Conservation (phyloP, 2,329 filamentous ascomycete genomes). For the Fusarium sp. region DNA sequence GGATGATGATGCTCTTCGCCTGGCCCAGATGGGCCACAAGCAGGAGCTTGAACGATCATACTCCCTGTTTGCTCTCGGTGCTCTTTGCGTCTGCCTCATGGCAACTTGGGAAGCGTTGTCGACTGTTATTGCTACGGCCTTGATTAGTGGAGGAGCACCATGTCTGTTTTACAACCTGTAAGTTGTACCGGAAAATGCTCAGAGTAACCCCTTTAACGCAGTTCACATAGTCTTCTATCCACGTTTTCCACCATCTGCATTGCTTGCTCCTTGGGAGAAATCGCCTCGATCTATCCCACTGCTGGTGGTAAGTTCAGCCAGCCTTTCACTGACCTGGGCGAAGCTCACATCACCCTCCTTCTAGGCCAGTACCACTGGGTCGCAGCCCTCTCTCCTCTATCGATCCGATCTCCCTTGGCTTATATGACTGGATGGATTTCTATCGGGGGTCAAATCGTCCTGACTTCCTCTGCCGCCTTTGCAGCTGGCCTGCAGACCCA, state of each 20-base stretch:
- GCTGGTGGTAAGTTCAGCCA: conserved; percentile 22
- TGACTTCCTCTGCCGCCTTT: conserved; percentile 61
- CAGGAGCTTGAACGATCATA: conserved; percentile 50
- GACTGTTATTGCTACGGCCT: conserved; percentile 57
- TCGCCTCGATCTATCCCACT: conserved; percentile 36
- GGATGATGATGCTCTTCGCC: conserved; percentile 31
- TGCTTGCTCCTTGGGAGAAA: conserved; percentile 30
- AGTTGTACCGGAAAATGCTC: background rate
- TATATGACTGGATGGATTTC: conserved; percentile 47
- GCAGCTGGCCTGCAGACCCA: conserved; percentile 58
- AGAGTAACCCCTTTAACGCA: background rate
- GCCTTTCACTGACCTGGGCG: background rate
- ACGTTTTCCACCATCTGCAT: conserved; percentile 29
- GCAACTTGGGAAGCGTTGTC: conserved; percentile 63
- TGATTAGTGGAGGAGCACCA: conserved; percentile 58
- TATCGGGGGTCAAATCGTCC: conserved; percentile 58
- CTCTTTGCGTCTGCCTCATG: conserved; percentile 61
- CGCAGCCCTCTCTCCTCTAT: conserved; percentile 27
- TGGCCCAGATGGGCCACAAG: conserved; percentile 45
- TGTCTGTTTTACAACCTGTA: conserved; percentile 54
- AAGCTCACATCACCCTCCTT: background rate
- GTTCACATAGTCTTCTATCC: conserved; percentile 17
- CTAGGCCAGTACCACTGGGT: conserved; percentile 39
- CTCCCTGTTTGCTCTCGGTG: conserved; percentile 57
- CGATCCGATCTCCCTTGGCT: conserved; percentile 7